phyloP scores from a whole-genome alignment of 2,329 filamentous ascomycete species.

The Myriosclerotinia curreyana region DNA sequence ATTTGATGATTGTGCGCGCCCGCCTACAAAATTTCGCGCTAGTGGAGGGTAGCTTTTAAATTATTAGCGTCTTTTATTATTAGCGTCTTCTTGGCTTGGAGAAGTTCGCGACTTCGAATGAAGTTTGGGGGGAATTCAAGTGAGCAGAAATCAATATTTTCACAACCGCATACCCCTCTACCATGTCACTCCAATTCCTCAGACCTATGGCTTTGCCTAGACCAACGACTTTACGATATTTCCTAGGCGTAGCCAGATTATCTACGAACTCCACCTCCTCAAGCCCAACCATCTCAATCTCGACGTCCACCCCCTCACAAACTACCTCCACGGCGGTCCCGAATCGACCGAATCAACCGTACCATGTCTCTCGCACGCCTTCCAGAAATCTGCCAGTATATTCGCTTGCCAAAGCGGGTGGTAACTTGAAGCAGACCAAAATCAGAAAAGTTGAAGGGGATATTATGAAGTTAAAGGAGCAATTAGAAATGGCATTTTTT shows the following conservation, averaged over 20 bases:
- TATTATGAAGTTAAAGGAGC: slow-evolving; percentile 56
- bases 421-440: slow-evolving; percentile 69
- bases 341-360: slow-evolving; percentile 32
- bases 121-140: slow-evolving; percentile 11
- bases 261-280: slow-evolving; percentile 22
- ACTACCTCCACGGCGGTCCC: slow-evolving; percentile 19
- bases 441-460: slow-evolving; percentile 81
- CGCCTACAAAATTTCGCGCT: slow-evolving; percentile 25
- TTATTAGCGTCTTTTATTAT: slow-evolving; percentile 20
- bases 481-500: slow-evolving; percentile 58
- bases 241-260: slow-evolving; percentile 31
- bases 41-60: slow-evolving; percentile 24
- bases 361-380: slow-evolving; percentile 65
- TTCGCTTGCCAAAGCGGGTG: slow-evolving; percentile 67
- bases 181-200: slow-evolving; percentile 37
- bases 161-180: slow-evolving; percentile 21
- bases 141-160: background rate
- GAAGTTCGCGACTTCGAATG: slow-evolving; percentile 19
- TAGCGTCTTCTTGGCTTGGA: slow-evolving; percentile 19
- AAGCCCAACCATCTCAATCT: slow-evolving; percentile 6
- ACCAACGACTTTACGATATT: slow-evolving; percentile 34
- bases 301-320: slow-evolving; percentile 18
- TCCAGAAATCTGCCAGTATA: slow-evolving; percentile 76
- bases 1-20: slow-evolving; percentile 32
- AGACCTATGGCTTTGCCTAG: slow-evolving; percentile 37